Evolutionary conservation across 2,329 filamentous ascomycete species (phyloP), one percentile per base, ranked within the genome.

Genomic region (Blastomyces emzantsi): DNA sequence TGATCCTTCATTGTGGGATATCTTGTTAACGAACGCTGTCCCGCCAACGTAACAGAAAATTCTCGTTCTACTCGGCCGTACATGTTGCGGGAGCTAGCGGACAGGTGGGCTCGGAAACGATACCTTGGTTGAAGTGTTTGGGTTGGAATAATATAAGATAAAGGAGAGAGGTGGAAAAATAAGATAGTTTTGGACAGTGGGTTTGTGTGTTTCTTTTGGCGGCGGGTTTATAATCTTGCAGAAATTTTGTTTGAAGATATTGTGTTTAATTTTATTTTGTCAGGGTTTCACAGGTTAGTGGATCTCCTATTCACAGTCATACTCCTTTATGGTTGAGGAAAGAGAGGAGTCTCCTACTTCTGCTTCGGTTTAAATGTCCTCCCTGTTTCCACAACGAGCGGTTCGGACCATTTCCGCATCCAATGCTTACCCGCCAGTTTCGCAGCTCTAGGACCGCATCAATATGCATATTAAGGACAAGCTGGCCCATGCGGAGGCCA

Each of bases 401-500:
- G 11, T 56, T 56, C 11, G 8, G 22, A 43, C 39, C 33, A 58
- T 58, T 8, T 28, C n/a, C 8, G 28, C 17, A n/a, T 28, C 6
- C 17, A 17, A 68, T 66, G 36, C 49, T 63, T n/a, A 60, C 43
- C 17, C 2, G 25, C 33, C 51, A 28, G 25, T 30, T 61, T 22
- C 51, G 28, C 33, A 61, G 51, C 47, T 22, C 8, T 55, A 45
- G 30, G 22, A 47, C 17, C 19, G 17, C 25, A 8, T 67, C 83
- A 87, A 74, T 68, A 97, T 99, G 93, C 94, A 97, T 80, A 93
- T 99, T 83, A 90, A 88, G 70, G 87, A 94, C 71, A 97, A 97
- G 83, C 84, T 99, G 72, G 82, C 85, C 70, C 89, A 93, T 71
- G 87, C 92, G 77, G 86, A 92, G 78, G 84, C 85, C 79, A 86